Base-by-base conservation (phyloP, 306 rosid species). In the Pueraria montana region DNA sequence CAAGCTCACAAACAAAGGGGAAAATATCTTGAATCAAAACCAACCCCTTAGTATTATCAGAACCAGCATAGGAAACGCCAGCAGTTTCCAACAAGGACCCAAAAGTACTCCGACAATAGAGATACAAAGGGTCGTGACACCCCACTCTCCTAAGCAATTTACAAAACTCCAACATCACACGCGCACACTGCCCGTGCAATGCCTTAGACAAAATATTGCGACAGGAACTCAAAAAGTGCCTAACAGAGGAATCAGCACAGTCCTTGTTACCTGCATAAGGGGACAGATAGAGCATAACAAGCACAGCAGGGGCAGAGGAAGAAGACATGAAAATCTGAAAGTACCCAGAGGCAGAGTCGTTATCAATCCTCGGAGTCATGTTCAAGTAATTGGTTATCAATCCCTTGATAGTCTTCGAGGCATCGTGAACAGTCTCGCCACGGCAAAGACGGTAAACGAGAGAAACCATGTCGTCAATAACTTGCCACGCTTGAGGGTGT, bases 401-500 rank as follows among this genome's bases (percentile, higher is more conserved):
- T 11, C 26, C 72, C 24, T 83, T 89, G 27, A 95, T 75, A 6
- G 59, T 78, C 56, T 89, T 88, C n/a, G 11, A 5, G 0, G 95
- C 71, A 2, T 85, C 84, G 18, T 13, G 61, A 7, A 84, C 16
- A 16, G 20, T 6, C 32, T 88, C 96, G 5, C 96, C 93, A 2
- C 85, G 72, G 80, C 91, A 93, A 38, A 95, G 92, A 4, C 95
- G 88, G 16, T 84, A 85, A 2, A 87, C 66, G 6, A 87, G 48
- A 0, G 92, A 85, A 30, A 91, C 86, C 75, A 93, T 87, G 76
- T 93, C 97, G 49, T 93, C 90, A 1, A 95, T 78, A 6, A 92
- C 83, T 58, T 92, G 94, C 99, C 99, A 95, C 0, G 96, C 96
- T 17, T 88, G 90, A 11, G 97, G 96, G 45, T 92, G 91, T 10